Evolutionary conservation across 176 grass and related monocot genomes (phyloP).

Genomic region (Zoysia japonica): DNA sequence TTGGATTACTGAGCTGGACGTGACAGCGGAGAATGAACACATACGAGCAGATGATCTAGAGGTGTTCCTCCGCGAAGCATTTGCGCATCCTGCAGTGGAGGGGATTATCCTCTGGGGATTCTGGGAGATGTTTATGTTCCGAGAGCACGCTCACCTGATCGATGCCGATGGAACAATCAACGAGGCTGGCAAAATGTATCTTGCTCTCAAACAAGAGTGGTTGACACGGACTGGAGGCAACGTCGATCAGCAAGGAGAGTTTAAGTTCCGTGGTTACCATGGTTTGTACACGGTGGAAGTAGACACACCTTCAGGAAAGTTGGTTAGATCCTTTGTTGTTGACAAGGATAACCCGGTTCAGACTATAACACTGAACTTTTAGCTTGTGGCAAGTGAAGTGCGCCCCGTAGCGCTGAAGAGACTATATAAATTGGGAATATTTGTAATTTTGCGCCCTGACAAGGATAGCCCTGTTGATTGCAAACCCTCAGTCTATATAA

Average conservation of each 20-base stretch:
- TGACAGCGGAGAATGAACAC: slow-evolving; percentile 75
- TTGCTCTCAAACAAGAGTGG: slow-evolving; percentile 94
- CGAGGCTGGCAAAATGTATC: slow-evolving; percentile 79
- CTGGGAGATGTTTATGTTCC: slow-evolving; percentile 93
- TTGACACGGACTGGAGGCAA: slow-evolving; percentile 50
- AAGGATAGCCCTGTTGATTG: no score
- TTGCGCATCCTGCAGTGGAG: slow-evolving; percentile 73
- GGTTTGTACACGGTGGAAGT: slow-evolving; percentile 76
- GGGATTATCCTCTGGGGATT: slow-evolving; percentile 91
- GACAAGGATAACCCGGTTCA: slow-evolving; percentile 66
- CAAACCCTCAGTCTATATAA: neutral
- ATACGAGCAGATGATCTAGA: slow-evolving; percentile 90
- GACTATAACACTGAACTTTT: slow-evolving; percentile 52
- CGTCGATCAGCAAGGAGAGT: slow-evolving; percentile 52
- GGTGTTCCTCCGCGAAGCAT: slow-evolving; percentile 80
- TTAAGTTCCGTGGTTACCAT: slow-evolving; percentile 83
- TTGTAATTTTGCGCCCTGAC: no score
- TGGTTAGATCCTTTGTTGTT: slow-evolving; percentile 66
- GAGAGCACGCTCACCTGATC: slow-evolving; percentile 72
- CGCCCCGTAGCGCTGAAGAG: neutral
- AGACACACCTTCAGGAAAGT: slow-evolving; percentile 47
- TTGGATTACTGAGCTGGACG: slow-evolving; percentile 93
- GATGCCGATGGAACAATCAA: slow-evolving; percentile 80
- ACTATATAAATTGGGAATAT: no score
- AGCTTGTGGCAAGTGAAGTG: neutral